A percentile compares a stretch with the other conserved stretches of the same genome.
phyloP scores from a whole-genome alignment of 2,329 filamentous ascomycete genomes.

The Colletotrichum echinochloae region DNA sequence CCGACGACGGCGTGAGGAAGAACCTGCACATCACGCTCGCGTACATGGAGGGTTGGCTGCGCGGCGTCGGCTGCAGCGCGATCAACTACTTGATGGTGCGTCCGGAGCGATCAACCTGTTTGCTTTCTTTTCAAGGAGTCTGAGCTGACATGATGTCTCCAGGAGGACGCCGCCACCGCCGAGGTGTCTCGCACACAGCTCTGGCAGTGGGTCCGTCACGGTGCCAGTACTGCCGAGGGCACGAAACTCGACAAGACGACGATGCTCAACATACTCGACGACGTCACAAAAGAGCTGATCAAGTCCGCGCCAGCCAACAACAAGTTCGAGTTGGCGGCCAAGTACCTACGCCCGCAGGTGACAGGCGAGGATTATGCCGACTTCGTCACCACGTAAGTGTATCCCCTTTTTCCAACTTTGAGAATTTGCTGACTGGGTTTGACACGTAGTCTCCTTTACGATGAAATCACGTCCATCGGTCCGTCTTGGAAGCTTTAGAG shows the following conservation, averaged over 20 bases:
- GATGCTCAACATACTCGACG: conserved; percentile 79
- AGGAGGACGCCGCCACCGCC: conserved; percentile 88
- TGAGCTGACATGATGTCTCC: not conserved
- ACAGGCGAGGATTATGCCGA: conserved; percentile 37
- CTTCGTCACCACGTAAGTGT: conserved; percentile 38
- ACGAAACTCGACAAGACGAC: conserved; percentile 87
- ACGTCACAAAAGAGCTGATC: conserved; percentile 50
- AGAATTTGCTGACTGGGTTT: not conserved
- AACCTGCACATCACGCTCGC: conserved; percentile 89
- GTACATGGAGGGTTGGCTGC: conserved; percentile 94
- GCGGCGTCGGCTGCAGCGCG: conserved; percentile 88
- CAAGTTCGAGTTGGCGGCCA: conserved; percentile 39
- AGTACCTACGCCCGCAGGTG: conserved; percentile 29
- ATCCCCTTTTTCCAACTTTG: not conserved
- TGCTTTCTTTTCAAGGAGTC: not conserved
- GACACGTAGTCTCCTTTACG: not conserved
- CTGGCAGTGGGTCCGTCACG: conserved; percentile 84
- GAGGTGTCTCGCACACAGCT: conserved; percentile 88
- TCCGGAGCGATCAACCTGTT: not conserved
- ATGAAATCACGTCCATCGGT: conserved; percentile 5
- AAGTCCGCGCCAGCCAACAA: conserved; percentile 36
- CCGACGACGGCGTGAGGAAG: conserved; percentile 89
- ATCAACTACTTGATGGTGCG: conserved; percentile 86
- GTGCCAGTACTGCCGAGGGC: conserved; percentile 79
- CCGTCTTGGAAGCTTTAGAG: conserved; percentile 12